phyloP scores from a whole-genome alignment of 768 basidiomycete genomes.

The Phanerodontia chrysosporium region DNA sequence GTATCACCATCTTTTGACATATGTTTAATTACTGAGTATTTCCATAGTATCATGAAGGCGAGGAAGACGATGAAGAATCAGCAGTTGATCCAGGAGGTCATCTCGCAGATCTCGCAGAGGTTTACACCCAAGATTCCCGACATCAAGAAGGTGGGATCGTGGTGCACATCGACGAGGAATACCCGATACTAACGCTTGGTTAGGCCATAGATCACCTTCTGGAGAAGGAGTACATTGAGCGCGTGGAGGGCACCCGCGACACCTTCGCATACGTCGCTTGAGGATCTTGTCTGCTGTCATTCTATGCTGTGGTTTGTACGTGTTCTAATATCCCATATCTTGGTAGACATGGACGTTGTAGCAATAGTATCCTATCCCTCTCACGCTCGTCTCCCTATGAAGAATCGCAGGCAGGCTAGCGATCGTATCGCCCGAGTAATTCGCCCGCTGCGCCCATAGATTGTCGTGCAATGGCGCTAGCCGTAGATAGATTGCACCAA shows the following conservation, averaged over 20 bases:
- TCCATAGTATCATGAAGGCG: constrained; percentile 87
- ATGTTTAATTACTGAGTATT: constrained; percentile 13
- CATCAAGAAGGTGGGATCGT: constrained; percentile 81
- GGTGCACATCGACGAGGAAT: not conserved
- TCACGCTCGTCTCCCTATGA: not conserved
- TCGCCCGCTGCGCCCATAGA: no score
- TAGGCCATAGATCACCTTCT: constrained; percentile 88
- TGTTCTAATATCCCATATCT: not conserved
- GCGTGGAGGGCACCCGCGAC: constrained; percentile 87
- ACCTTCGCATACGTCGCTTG: constrained; percentile 78
- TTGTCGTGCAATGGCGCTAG: no score
- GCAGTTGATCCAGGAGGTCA: constrained; percentile 83
- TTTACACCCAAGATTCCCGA: constrained; percentile 93
- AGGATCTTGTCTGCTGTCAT: constrained; percentile 15
- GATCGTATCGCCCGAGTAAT: no score
- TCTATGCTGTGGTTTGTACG: constrained; percentile 2
- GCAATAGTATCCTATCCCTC: constrained; percentile 1
- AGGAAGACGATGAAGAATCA: constrained; percentile 96
- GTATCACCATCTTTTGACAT: constrained; percentile 10
- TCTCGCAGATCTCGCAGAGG: constrained; percentile 81
- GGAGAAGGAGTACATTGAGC: constrained; percentile 97
- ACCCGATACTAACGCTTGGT: not conserved
- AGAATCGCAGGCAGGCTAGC: no score
- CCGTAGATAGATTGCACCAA: no score
- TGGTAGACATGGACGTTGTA: constrained; percentile 5